Conservation (phyloP, 164 flowering plant genomes). For the Chimonanthus salicifolius region DNA sequence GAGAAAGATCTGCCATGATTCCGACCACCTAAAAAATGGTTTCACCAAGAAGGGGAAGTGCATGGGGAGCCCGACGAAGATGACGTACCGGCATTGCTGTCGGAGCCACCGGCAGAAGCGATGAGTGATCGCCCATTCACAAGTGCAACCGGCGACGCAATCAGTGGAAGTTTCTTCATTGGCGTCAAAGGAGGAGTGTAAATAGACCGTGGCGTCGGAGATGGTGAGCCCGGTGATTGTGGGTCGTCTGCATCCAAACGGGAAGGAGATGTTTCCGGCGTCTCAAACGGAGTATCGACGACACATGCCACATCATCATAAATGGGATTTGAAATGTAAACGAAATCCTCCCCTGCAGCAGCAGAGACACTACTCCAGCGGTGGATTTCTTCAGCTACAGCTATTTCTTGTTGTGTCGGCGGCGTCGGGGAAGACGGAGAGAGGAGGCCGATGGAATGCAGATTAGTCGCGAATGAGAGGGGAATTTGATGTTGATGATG, state of each 20-base stretch:
- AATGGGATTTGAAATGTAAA: conserved; percentile 85
- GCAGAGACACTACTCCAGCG: not conserved
- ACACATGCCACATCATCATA: conserved; percentile 36
- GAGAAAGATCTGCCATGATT: not conserved
- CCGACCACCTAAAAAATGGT: not conserved
- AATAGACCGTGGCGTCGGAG: conserved; percentile 9
- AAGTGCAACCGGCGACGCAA: conserved; percentile 51
- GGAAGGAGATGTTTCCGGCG: conserved; percentile 78
- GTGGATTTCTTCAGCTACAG: not conserved
- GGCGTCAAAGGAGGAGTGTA: conserved; percentile 14
- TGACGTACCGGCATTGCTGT: conserved; percentile 40
- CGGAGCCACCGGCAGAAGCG: conserved; percentile 45
- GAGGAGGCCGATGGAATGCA: conserved; percentile 20
- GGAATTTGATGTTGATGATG: conserved; percentile 19
- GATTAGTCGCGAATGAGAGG: conserved; percentile 14
- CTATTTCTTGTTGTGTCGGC: not conserved
- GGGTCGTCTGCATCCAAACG: conserved; percentile 35
- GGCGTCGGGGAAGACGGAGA: conserved; percentile 20
- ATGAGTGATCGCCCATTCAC: conserved; percentile 44
- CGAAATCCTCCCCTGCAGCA: conserved; percentile 26
- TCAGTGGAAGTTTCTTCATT: conserved; percentile 64
- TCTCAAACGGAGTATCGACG: conserved; percentile 56
- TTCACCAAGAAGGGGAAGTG: conserved; percentile 75
- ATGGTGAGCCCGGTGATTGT: conserved; percentile 20
- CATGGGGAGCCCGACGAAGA: conserved; percentile 50